Percentiles rank a stretch among this genome's conserved stretches.
These are phyloP conservation scores for Musa troglodytarum DNA, from an alignment of 176 grass and related monocot genomes.

Conservation along the genomic window DNA sequence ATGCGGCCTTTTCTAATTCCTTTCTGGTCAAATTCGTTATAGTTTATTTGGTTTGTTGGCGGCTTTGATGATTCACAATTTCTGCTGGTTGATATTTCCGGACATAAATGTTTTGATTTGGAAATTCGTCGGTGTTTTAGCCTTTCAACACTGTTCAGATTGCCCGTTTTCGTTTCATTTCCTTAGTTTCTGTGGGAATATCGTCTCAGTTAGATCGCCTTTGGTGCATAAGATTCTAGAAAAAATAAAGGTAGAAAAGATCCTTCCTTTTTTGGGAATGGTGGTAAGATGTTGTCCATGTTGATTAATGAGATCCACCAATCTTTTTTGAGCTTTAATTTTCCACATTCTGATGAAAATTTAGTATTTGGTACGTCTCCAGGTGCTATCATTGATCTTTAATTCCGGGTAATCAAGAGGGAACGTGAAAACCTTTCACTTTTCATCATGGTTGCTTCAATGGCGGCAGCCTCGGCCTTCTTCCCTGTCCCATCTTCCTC, in stretches of 20 bases:
- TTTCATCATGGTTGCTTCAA: slow-evolving; percentile 41
- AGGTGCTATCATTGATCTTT: neutral
- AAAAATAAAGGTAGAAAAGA: neutral
- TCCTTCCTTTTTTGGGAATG: neutral
- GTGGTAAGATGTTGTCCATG: neutral
- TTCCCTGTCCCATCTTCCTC: slow-evolving; percentile 41
- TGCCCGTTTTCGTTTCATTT: neutral
- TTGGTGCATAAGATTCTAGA: neutral
- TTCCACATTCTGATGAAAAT: neutral
- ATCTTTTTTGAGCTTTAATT: neutral
- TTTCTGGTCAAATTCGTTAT: too few species aligned
- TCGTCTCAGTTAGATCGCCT: neutral
- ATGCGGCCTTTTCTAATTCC: neutral
- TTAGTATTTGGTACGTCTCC: neutral
- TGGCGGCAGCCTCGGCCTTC: slow-evolving; percentile 47
- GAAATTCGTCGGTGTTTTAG: neutral
- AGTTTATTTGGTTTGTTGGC: neutral
- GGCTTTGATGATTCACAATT: neutral
- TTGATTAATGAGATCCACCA: neutral
- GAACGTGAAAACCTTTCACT: neutral
- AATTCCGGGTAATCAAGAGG: neutral
- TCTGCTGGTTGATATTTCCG: neutral
- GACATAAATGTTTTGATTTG: neutral
- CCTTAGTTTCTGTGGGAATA: neutral
- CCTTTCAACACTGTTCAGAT: neutral